Evolutionary conservation across 805 yeast species (phyloP).

Genomic region (Tetrapisispora iriomotensis): DNA sequence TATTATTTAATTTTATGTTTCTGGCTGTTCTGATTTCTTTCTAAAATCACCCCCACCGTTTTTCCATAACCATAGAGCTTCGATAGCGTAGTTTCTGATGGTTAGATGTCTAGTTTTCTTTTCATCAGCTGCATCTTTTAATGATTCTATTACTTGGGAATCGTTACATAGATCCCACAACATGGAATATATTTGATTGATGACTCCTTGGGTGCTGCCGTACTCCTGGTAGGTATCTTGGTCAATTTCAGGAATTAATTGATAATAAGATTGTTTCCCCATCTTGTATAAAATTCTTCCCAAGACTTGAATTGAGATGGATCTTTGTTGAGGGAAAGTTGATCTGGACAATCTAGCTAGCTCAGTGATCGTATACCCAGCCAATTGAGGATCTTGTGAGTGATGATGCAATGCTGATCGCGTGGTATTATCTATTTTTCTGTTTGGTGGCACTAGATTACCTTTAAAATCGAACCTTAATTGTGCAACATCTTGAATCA

Average conservation of each 20-base stretch:
- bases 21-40: neutral
- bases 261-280: conserved; percentile 50
- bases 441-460: conserved; percentile 51
- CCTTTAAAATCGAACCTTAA: conserved; percentile 87
- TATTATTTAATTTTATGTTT: neutral
- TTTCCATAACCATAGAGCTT: conserved; percentile 86
- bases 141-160: conserved; percentile 51
- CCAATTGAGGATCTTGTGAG: conserved; percentile 74
- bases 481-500: conserved; percentile 45
- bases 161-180: conserved; percentile 67
- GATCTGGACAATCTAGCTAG: conserved; percentile 72
- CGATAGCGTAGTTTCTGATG: conserved; percentile 74
- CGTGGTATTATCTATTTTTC: conserved; percentile 41
- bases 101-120: conserved; percentile 52
- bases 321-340: conserved; percentile 72
- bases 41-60: conserved; percentile 34
- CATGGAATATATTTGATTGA: conserved; percentile 32
- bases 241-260: conserved; percentile 39
- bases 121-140: conserved; percentile 63
- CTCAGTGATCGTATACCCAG: conserved; percentile 87
- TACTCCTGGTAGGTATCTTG: conserved; percentile 31
- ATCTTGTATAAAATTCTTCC: conserved; percentile 82
- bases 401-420: conserved; percentile 82
- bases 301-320: conserved; percentile 73
- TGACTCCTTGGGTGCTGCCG: conserved; percentile 30